These are phyloP conservation scores for Ichthyophthirius multifiliis DNA, from an alignment of 169 alveolate species.

Conservation along the genomic window DNA sequence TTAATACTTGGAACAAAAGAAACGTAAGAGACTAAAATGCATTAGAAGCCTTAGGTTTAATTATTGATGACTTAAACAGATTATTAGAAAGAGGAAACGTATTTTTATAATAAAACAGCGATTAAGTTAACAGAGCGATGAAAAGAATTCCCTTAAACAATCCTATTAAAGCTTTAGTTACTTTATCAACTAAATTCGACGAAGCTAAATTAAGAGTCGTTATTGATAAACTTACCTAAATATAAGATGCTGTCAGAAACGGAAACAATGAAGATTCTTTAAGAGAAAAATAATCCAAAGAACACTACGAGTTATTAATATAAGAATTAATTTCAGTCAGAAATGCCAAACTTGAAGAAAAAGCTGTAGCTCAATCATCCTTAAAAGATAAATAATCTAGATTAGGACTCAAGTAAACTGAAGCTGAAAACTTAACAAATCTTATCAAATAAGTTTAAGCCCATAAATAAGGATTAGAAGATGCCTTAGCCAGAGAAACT, in stretches of 20 bases:
- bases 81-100: slow-evolving; percentile 9
- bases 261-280: not conserved
- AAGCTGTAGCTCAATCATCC: not conserved
- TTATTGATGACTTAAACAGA: not conserved
- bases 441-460: not conserved
- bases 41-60: not conserved
- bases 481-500: not conserved
- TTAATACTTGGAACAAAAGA: not conserved
- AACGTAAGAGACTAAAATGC: not conserved
- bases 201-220: not conserved
- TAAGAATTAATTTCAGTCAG: not conserved
- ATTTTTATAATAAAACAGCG: not conserved
- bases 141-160: slow-evolving; percentile 1
- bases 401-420: no score
- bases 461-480: not conserved
- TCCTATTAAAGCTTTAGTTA: slow-evolving; percentile 4
- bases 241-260: not conserved
- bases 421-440: not conserved
- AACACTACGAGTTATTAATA: not conserved
- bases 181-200: slow-evolving; percentile 4
- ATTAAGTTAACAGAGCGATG: not conserved
- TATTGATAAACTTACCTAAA: not conserved
- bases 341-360: not conserved
- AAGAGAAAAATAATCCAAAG: not conserved
- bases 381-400: no score